These are phyloP conservation scores for Taphrina communis DNA, from an alignment of 1,139 yeast genomes.

Conservation along the genomic window DNA sequence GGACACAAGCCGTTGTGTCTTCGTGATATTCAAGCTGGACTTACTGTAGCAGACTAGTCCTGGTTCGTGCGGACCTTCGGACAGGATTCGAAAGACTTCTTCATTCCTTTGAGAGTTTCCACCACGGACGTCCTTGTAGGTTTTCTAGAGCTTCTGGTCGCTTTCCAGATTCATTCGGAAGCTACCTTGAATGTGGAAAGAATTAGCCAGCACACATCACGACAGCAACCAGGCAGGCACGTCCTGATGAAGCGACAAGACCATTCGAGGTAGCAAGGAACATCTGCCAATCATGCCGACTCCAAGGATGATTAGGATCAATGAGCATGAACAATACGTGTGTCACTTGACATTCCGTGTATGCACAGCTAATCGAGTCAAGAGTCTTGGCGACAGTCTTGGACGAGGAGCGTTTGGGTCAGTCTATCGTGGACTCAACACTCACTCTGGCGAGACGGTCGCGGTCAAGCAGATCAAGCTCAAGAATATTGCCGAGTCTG, in stretches of 20 bases:
- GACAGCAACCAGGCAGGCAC: too few relatives aligned
- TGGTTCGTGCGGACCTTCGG: too few relatives aligned
- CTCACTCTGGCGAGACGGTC: conserved; percentile 68
- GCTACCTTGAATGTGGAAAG: too few relatives aligned
- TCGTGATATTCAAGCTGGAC: too few relatives aligned
- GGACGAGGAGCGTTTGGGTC: conserved; percentile 84
- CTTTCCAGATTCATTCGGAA: too few relatives aligned
- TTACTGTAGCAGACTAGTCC: too few relatives aligned
- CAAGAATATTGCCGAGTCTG: conserved; percentile 52
- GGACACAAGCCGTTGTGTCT: too few relatives aligned
- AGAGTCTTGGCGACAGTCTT: conserved; percentile 60
- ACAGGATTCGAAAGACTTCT: too few relatives aligned
- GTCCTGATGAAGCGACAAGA: background rate
- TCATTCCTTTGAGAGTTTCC: too few relatives aligned
- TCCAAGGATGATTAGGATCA: conserved; percentile 28
- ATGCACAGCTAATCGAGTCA: conserved; percentile 23
- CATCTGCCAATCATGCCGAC: conserved; percentile 9
- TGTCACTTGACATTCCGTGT: background rate
- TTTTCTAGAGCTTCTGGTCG: too few relatives aligned
- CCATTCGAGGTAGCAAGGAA: background rate
- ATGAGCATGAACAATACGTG: conserved; percentile 37
- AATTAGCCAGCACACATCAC: too few relatives aligned
- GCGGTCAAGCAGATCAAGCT: conserved; percentile 85
- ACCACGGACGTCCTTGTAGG: too few relatives aligned
- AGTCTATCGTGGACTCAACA: conserved; percentile 72